These are phyloP conservation scores for Annulohypoxylon truncatum DNA, from an alignment of 2,329 filamentous ascomycete species.

Conservation along the genomic window DNA sequence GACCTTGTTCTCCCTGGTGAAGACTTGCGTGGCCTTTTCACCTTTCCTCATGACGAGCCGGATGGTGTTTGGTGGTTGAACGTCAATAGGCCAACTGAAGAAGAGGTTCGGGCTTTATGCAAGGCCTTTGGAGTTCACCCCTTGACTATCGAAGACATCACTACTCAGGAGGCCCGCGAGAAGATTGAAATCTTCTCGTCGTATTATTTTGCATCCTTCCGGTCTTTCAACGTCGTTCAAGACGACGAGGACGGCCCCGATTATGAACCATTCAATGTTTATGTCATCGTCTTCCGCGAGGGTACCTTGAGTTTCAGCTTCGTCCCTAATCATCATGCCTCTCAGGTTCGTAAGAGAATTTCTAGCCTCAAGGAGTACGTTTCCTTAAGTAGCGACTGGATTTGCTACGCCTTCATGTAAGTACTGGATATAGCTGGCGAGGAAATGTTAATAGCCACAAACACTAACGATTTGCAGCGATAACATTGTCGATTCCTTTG, in stretches of 20 bases:
- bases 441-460: neutral
- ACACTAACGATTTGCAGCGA: slow-evolving; percentile 65
- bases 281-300: slow-evolving; percentile 96
- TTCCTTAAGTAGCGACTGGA: slow-evolving; percentile 95
- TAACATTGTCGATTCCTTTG: slow-evolving; percentile 97
- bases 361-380: slow-evolving; percentile 94
- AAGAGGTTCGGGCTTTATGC: slow-evolving; percentile 88
- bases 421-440: slow-evolving; percentile 47
- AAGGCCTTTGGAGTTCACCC: slow-evolving; percentile 96
- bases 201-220: slow-evolving; percentile 98
- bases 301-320: slow-evolving; percentile 97
- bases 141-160: slow-evolving; percentile 95
- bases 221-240: slow-evolving; percentile 85
- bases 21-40: slow-evolving; percentile 87
- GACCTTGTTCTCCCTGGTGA: slow-evolving; percentile 91
- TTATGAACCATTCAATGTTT: slow-evolving; percentile 94
- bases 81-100: slow-evolving; percentile 87
- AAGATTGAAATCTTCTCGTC: slow-evolving; percentile 98
- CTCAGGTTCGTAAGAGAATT: slow-evolving; percentile 91
- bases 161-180: slow-evolving; percentile 93
- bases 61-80: slow-evolving; percentile 99
- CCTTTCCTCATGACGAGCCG: slow-evolving; percentile 68
- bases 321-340: slow-evolving; percentile 84
- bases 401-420: slow-evolving; percentile 97
- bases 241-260: slow-evolving; percentile 84